phyloP scores from a whole-genome alignment of 176 grass and related monocot species.

The Eleusine indica region DNA sequence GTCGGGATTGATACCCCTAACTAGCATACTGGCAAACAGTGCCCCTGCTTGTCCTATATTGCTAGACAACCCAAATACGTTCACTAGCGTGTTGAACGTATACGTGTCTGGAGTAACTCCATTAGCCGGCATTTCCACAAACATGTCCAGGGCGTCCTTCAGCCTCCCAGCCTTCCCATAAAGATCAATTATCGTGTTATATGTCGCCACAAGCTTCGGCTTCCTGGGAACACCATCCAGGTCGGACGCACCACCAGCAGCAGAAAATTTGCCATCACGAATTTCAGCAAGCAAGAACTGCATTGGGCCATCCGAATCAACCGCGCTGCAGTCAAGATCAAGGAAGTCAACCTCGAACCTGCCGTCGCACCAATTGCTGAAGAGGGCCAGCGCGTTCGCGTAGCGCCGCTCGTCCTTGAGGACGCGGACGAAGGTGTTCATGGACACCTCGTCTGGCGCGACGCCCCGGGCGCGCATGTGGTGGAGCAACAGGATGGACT shows the following conservation, averaged over 20 bases:
- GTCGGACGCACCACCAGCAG: not conserved
- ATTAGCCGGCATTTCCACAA: conserved; percentile 49
- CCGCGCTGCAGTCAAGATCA: conserved; percentile 38
- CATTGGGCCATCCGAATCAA: conserved; percentile 46
- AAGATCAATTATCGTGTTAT: conserved; percentile 70
- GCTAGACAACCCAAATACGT: conserved; percentile 43
- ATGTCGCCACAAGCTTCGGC: conserved; percentile 56
- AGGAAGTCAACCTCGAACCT: conserved; percentile 57
- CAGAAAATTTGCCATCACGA: conserved; percentile 21
- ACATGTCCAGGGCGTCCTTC: conserved; percentile 54
- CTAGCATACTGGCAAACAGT: conserved; percentile 55
- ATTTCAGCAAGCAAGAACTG: conserved; percentile 56
- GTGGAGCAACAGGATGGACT: conserved; percentile 59
- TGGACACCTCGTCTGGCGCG: conserved; percentile 62
- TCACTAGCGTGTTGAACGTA: conserved; percentile 71
- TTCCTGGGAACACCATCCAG: conserved; percentile 33
- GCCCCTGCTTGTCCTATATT: conserved; percentile 47
- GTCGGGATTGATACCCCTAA: conserved; percentile 52
- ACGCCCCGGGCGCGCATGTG: conserved; percentile 62
- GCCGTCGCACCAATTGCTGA: conserved; percentile 62
- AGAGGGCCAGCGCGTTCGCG: conserved; percentile 46
- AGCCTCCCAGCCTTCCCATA: conserved; percentile 67
- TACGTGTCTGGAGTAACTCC: conserved; percentile 54
- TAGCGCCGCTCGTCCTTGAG: conserved; percentile 60
- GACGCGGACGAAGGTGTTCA: conserved; percentile 68